These are phyloP conservation scores for Hura crepitans DNA, from an alignment of 441 rosid species.

Conservation along the genomic window DNA sequence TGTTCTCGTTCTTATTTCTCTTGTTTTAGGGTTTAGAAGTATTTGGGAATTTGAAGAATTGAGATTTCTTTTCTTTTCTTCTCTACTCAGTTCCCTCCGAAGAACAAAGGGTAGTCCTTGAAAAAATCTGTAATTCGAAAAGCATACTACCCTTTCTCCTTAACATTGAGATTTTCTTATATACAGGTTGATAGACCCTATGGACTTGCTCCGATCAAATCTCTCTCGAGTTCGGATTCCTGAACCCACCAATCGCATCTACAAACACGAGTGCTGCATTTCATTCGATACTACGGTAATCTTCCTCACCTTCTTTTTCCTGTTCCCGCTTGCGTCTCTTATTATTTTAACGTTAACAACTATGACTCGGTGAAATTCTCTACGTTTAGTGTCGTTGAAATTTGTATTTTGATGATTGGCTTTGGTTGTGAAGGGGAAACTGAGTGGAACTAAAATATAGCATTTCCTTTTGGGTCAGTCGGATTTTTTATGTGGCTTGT, in stretches of 20 bases:
- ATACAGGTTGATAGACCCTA: constrained; percentile 27
- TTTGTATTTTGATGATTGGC: background rate
- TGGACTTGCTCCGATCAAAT: constrained; percentile 89
- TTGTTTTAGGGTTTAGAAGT: too few relatives aligned
- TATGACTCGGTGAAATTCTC: background rate
- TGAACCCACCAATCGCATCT: constrained; percentile 92
- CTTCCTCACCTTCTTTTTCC: background rate
- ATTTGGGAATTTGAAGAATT: too few relatives aligned
- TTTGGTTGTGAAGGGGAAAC: background rate
- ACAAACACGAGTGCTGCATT: constrained; percentile 93
- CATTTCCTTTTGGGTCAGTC: background rate
- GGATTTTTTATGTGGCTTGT: background rate
- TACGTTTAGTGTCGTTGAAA: background rate
- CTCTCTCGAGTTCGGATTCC: constrained; percentile 97
- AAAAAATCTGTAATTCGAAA: too few relatives aligned
- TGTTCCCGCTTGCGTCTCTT: background rate
- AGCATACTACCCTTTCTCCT: too few relatives aligned
- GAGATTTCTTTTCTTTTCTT: too few relatives aligned
- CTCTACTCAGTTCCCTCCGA: too few relatives aligned
- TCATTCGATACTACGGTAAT: constrained; percentile 86
- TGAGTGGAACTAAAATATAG: background rate
- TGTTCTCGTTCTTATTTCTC: too few relatives aligned
- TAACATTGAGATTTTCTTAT: background rate
- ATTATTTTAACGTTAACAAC: background rate
- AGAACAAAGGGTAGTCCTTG: too few relatives aligned